A percentile compares a stretch with the other conserved stretches of the same genome.
Conservation (phyloP, 495 filamentous ascomycete species). For the Articulospora tetracladia region DNA sequence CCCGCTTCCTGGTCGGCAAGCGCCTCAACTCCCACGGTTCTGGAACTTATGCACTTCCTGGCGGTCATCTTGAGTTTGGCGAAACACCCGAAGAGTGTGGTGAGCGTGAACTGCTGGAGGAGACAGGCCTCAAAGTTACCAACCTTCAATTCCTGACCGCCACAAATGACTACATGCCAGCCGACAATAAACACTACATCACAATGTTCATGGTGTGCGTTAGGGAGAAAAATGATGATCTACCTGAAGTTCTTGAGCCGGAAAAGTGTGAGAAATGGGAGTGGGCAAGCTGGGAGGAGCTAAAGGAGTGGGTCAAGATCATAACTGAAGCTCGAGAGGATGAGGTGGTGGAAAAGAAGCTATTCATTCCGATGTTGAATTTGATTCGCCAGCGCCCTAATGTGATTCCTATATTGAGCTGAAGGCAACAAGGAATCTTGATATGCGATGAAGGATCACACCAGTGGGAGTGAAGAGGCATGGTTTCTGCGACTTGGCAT, state of each 20-base stretch:
- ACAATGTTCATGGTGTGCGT: slow-evolving; percentile 5
- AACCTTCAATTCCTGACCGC: not conserved
- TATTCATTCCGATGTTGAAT: slow-evolving; percentile 5
- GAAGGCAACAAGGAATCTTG: not conserved
- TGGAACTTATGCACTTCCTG: not conserved
- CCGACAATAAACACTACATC: slow-evolving; percentile 2
- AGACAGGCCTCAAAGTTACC: slow-evolving; percentile 3
- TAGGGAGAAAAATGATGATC: not conserved
- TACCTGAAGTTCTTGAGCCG: not conserved
- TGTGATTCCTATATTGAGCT: not conserved
- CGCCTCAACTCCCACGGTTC: slow-evolving; percentile 4
- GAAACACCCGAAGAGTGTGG: slow-evolving; percentile 3
- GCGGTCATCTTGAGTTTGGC: slow-evolving; percentile 4
- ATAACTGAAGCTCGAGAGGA: not conserved
- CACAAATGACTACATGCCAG: slow-evolving; percentile 2
- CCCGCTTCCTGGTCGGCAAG: slow-evolving; percentile 2
- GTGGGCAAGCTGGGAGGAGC: slow-evolving; percentile 3
- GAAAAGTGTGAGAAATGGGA: slow-evolving; percentile 3
- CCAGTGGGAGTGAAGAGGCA: too few species aligned
- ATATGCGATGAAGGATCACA: too few species aligned
- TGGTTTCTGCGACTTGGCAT: too few species aligned
- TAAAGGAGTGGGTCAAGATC: not conserved
- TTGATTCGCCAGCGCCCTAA: not conserved
- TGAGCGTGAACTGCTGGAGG: not conserved
- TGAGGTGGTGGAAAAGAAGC: not conserved